These are phyloP conservation scores for Chaetothyriales sp. DNA, from an alignment of 2,329 filamentous ascomycete species.

Conservation along the genomic window DNA sequence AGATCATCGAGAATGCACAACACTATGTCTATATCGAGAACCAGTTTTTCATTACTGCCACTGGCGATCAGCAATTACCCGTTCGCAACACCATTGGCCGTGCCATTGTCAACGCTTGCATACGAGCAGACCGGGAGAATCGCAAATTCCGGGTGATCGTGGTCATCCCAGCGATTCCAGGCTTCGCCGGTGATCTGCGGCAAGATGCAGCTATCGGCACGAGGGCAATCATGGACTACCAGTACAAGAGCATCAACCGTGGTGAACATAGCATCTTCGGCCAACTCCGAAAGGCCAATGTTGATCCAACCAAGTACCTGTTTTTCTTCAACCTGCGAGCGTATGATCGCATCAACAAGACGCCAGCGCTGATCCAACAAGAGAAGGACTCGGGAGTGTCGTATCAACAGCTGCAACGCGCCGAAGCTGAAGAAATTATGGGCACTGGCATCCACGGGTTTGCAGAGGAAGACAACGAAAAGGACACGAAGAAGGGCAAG, in stretches of 20 bases:
- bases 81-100: conserved; percentile 77
- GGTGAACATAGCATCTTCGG: conserved; percentile 84
- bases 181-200: conserved; percentile 81
- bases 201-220: conserved; percentile 73
- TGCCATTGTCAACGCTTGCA: conserved; percentile 80
- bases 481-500: conserved; percentile 3
- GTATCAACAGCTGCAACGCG: conserved; percentile 75
- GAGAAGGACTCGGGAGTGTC: conserved; percentile 69
- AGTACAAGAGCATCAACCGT: conserved; percentile 88
- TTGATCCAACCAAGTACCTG: conserved; percentile 46
- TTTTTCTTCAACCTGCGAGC: conserved; percentile 89
- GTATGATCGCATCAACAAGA: conserved; percentile 84
- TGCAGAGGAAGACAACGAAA: conserved; percentile 23
- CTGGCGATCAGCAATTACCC: conserved; percentile 70
- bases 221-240: conserved; percentile 93
- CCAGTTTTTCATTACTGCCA: conserved; percentile 95
- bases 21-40: conserved; percentile 98
- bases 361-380: conserved; percentile 53
- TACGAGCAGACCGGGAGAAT: conserved; percentile 63
- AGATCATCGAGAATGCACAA: conserved; percentile 72
- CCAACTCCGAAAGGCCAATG: conserved; percentile 39
- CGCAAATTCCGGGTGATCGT: conserved; percentile 86
- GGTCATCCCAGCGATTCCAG: conserved; percentile 78
- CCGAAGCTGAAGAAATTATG: conserved; percentile 82
- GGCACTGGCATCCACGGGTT: conserved; percentile 52